A percentile compares a stretch with the other conserved stretches of the same genome.
Conservation (phyloP, 257 asterid genomes). For the Jaltomata sinuosa region DNA sequence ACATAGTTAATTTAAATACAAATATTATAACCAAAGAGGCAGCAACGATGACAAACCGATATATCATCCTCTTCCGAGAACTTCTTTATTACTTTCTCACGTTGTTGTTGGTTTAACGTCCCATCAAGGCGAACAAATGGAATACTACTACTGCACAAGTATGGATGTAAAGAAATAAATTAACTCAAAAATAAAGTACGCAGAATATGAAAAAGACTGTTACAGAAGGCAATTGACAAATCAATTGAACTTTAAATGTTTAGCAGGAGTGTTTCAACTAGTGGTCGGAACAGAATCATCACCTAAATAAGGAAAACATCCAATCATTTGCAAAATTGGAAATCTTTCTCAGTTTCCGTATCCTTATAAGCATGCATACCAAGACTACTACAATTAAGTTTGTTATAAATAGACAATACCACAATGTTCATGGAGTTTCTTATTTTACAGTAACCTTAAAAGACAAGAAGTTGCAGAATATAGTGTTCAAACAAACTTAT, state of each 20-base stretch:
- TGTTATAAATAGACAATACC: background rate
- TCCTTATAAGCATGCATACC: background rate
- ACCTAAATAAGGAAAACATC: background rate
- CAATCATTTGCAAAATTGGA: background rate
- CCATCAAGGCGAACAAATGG: constrained; percentile 90
- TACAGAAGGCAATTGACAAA: background rate
- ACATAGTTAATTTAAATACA: background rate
- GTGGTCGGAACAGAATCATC: background rate
- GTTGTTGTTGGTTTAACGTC: constrained; percentile 84
- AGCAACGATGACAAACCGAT: constrained; percentile 32
- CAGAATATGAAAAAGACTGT: background rate
- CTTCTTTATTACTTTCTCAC: constrained; percentile 79
- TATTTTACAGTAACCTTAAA: background rate
- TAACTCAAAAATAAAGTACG: background rate
- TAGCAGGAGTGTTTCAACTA: background rate
- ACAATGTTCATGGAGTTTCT: background rate
- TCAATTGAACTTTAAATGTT: background rate
- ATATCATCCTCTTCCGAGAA: constrained; percentile 74
- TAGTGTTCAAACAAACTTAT: background rate
- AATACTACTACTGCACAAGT: constrained; percentile 45
- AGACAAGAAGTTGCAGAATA: background rate
- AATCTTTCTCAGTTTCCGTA: background rate
- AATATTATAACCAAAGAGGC: background rate
- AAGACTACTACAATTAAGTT: background rate
- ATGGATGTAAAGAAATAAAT: background rate